Evolutionary conservation across 768 basidiomycete genomes (phyloP).

Genomic region (Rhizopogon sp.): DNA sequence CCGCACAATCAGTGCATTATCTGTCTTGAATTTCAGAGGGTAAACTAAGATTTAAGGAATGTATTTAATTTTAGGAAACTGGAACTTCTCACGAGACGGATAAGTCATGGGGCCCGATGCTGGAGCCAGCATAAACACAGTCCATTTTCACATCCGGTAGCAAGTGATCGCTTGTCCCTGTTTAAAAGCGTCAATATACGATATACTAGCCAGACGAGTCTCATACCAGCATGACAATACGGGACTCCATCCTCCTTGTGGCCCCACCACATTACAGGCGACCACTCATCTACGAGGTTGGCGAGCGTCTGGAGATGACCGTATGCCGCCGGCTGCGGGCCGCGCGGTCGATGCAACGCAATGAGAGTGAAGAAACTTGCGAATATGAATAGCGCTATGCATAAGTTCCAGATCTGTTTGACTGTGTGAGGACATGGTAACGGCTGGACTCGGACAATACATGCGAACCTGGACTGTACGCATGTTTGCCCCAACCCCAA

Average conservation of each 20-base stretch:
- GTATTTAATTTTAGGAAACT: too few relatives aligned
- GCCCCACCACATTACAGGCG: constrained; percentile 16
- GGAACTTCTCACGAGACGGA: not conserved
- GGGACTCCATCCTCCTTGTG: constrained; percentile 11
- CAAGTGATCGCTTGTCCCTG: constrained; percentile 19
- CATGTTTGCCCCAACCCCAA: constrained; percentile 18
- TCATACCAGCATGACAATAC: constrained; percentile 3
- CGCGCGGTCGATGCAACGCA: constrained; percentile 1
- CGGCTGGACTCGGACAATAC: not conserved
- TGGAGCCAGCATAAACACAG: constrained; percentile 11
- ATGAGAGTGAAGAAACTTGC: constrained; percentile 12
- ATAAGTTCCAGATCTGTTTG: constrained; percentile 22
- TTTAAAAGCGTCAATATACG: constrained; percentile 1
- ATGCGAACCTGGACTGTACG: constrained; percentile 20
- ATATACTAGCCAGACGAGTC: not conserved
- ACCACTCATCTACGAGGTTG: constrained; percentile 16
- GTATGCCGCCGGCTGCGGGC: constrained; percentile 12
- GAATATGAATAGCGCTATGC: constrained; percentile 15
- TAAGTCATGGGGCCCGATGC: too few relatives aligned
- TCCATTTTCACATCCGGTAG: constrained; percentile 17
- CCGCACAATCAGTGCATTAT: too few relatives aligned
- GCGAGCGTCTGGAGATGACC: constrained; percentile 15
- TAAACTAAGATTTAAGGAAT: too few relatives aligned
- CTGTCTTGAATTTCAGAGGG: too few relatives aligned
- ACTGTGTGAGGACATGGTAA: not conserved